Conservation (phyloP, 306 rosid species). For the Canavalia ensiformis region DNA sequence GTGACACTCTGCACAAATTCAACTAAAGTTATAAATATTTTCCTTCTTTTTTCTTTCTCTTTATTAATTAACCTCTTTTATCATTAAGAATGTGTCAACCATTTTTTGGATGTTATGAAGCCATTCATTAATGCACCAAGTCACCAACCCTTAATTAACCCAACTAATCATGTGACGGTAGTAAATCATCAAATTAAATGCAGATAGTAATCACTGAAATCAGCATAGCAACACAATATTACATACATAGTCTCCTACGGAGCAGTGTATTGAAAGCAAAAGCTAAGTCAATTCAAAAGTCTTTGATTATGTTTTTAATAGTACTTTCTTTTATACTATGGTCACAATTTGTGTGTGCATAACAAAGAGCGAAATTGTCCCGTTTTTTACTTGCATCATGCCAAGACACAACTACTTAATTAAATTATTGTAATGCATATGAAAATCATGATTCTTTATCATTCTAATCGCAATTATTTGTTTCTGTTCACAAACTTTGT, state of each 20-base stretch:
- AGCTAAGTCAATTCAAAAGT: neutral
- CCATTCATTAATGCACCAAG: neutral
- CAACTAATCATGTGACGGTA: neutral
- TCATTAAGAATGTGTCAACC: neutral
- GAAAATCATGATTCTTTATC: constrained; percentile 23
- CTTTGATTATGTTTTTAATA: neutral
- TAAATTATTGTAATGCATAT: constrained; percentile 28
- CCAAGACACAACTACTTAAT: constrained; percentile 27
- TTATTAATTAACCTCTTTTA: too few relatives aligned
- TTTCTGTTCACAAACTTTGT: constrained; percentile 17
- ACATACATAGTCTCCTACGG: neutral
- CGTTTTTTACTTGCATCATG: constrained; percentile 2
- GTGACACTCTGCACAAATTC: constrained; percentile 36
- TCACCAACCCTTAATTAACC: constrained; percentile 2
- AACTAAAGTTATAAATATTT: neutral
- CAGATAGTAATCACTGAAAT: neutral
- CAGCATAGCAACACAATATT: neutral
- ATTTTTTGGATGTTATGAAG: neutral
- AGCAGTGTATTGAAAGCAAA: neutral
- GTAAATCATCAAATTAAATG: neutral
- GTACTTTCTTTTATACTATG: neutral
- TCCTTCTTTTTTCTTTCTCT: neutral
- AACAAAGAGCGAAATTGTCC: neutral
- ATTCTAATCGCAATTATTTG: constrained; percentile 8
- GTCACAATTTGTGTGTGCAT: neutral